Conservation (phyloP, 805 yeast genomes). For the Novakomyces olei region DNA sequence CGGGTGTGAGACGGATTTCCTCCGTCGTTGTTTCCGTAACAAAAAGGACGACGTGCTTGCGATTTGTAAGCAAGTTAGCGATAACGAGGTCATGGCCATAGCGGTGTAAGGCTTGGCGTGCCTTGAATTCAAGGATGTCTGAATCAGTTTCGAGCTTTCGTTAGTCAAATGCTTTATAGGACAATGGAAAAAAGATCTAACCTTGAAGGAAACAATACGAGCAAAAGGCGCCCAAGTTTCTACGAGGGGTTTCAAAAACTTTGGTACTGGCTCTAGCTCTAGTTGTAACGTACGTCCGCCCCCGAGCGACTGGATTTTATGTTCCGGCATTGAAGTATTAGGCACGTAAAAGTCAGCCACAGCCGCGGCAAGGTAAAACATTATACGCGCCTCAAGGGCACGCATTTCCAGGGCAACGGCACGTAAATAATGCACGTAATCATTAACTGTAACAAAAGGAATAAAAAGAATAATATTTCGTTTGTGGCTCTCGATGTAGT, state of each 20-base stretch:
- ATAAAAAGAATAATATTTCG: slow-evolving; percentile 37
- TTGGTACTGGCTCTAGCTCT: slow-evolving; percentile 87
- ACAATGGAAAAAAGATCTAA: too few species aligned
- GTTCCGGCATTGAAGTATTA: slow-evolving; percentile 63
- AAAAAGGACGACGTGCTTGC: slow-evolving; percentile 73
- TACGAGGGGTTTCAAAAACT: slow-evolving; percentile 67
- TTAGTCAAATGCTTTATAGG: too few species aligned
- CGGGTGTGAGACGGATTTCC: not conserved
- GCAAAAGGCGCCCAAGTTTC: slow-evolving; percentile 90
- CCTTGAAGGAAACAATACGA: slow-evolving; percentile 86
- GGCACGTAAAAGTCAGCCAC: slow-evolving; percentile 94
- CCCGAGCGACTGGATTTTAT: slow-evolving; percentile 71
- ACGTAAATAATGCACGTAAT: slow-evolving; percentile 67
- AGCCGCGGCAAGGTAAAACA: slow-evolving; percentile 89
- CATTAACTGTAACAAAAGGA: slow-evolving; percentile 90
- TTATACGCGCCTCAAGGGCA: slow-evolving; percentile 30
- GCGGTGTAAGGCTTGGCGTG: slow-evolving; percentile 54
- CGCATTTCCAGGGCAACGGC: slow-evolving; percentile 39
- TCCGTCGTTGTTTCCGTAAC: slow-evolving; percentile 18
- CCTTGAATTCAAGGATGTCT: slow-evolving; percentile 46
- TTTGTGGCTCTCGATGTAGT: slow-evolving; percentile 26
- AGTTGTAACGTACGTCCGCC: slow-evolving; percentile 55
- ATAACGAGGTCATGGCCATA: slow-evolving; percentile 87
- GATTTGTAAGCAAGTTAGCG: slow-evolving; percentile 74
- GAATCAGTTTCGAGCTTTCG: slow-evolving; percentile 77